Conservation (phyloP, 371 early-diverging fungal genomes). For the Lichtheimia hyalospora region DNA sequence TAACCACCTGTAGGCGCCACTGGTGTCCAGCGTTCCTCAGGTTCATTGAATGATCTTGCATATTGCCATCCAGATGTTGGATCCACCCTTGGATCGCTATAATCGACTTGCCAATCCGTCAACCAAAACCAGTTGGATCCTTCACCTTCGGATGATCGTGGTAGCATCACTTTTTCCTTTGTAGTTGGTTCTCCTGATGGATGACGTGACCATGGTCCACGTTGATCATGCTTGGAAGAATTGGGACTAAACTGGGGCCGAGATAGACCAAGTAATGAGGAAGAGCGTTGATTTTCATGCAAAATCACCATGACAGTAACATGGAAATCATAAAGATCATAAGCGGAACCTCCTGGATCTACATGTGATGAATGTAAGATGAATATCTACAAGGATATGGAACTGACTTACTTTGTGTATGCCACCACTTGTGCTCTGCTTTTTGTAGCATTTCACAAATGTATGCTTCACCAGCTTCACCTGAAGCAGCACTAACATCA, state of each 20-base stretch:
- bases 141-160: constrained; percentile 17
- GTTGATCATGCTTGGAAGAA: constrained; percentile 46
- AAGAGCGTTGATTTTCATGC: constrained; percentile 70
- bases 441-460: constrained; percentile 68
- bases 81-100: constrained; percentile 60
- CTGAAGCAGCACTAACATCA: constrained; percentile 73
- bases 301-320: constrained; percentile 61
- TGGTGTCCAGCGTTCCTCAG: constrained; percentile 53
- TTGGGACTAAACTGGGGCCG: constrained; percentile 52
- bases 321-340: constrained; percentile 57
- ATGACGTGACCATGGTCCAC: constrained; percentile 63
- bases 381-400: too few relatives aligned
- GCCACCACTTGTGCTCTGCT: constrained; percentile 53
- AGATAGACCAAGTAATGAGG: constrained; percentile 45
- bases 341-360: constrained; percentile 13
- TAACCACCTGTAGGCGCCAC: constrained; percentile 51
- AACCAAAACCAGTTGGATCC: constrained; percentile 75
- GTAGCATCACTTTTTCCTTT: constrained; percentile 58
- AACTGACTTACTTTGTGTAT: constrained; percentile 20
- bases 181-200: constrained; percentile 51
- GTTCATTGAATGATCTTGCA: constrained; percentile 53
- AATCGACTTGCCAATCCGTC: constrained; percentile 79
- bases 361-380: neutral
- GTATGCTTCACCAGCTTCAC: constrained; percentile 53
- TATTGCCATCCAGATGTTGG: constrained; percentile 73